phyloP scores from a whole-genome alignment of 208 protist species.

The Leishmania arabica region DNA sequence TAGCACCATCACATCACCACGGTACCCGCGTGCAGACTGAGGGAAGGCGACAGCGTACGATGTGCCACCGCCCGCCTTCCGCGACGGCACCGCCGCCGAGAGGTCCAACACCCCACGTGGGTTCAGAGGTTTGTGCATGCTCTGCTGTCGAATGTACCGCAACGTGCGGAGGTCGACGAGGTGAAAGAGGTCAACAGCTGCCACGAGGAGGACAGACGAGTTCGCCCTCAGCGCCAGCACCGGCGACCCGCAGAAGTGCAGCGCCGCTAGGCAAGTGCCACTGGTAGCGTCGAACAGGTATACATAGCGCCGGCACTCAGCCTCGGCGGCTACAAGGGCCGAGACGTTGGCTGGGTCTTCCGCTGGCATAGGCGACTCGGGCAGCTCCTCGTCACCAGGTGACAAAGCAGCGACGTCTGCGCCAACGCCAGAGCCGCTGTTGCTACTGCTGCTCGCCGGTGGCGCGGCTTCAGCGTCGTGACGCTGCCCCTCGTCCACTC shows the following conservation, averaged over 20 bases:
- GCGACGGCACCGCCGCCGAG: slow-evolving; percentile 14
- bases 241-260: slow-evolving; percentile 62
- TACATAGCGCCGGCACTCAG: slow-evolving; percentile 34
- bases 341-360: not conserved
- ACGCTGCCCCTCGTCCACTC: not conserved
- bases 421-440: not conserved
- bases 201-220: slow-evolving; percentile 43
- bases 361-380: not conserved
- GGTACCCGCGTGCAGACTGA: slow-evolving; percentile 30
- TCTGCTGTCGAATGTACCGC: slow-evolving; percentile 54
- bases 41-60: slow-evolving; percentile 25
- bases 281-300: slow-evolving; percentile 55
- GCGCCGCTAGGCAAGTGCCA: slow-evolving; percentile 40
- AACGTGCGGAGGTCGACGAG: slow-evolving; percentile 67
- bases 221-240: slow-evolving; percentile 51
- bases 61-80: not conserved
- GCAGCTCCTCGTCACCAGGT: not conserved
- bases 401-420: not conserved
- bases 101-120: slow-evolving; percentile 47
- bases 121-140: slow-evolving; percentile 51
- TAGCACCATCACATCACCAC: slow-evolving; percentile 26
- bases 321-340: slow-evolving; percentile 17
- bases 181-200: slow-evolving; percentile 52
- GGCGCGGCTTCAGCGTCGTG: not conserved
- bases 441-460: not conserved